A percentile compares a stretch with the other conserved stretches of the same genome.
Conservation (phyloP, 2,329 filamentous ascomycete genomes). For the Aspergillus neotritici region DNA sequence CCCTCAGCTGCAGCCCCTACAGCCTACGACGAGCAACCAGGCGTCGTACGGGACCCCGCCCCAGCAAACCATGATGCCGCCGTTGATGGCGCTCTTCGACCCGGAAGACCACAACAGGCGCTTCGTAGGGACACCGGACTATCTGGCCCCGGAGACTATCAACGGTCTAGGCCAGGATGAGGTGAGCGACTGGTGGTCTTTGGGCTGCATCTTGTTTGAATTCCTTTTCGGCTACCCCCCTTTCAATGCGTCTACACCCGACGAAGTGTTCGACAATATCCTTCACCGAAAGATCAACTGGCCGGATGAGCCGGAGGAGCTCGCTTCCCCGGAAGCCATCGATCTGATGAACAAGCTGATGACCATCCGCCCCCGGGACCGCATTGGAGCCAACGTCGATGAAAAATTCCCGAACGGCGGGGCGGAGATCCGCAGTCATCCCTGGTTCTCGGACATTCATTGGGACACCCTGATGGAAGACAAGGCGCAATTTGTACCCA, state of each 20-base stretch:
- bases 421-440: conserved; percentile 81
- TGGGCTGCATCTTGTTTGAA: conserved; percentile 97
- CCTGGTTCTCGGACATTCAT: conserved; percentile 81
- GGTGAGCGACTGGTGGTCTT: conserved; percentile 99
- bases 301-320: conserved; percentile 75
- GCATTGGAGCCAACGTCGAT: conserved; percentile 78
- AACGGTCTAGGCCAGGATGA: conserved; percentile 93
- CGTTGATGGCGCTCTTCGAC: conserved; percentile 89
- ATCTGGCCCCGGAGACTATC: conserved; percentile 93
- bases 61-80: conserved; percentile 75
- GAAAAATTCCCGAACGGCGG: conserved; percentile 80
- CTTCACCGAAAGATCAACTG: conserved; percentile 83
- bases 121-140: conserved; percentile 96
- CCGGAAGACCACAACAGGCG: conserved; percentile 87
- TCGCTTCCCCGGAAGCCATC: conserved; percentile 80
- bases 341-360: conserved; percentile 91
- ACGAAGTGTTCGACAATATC: conserved; percentile 96
- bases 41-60: conserved; percentile 40
- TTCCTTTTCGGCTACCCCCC: conserved; percentile 90
- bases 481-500: conserved; percentile 90
- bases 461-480: conserved; percentile 93
- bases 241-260: conserved; percentile 83
- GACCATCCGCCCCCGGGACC: conserved; percentile 72
- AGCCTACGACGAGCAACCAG: conserved; percentile 51
- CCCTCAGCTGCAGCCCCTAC: conserved; percentile 67